Percentiles rank a stretch among this genome's conserved stretches.
These are phyloP conservation scores for Sporothrix phasma DNA, from an alignment of 2,329 filamentous ascomycete species.

Conservation along the genomic window DNA sequence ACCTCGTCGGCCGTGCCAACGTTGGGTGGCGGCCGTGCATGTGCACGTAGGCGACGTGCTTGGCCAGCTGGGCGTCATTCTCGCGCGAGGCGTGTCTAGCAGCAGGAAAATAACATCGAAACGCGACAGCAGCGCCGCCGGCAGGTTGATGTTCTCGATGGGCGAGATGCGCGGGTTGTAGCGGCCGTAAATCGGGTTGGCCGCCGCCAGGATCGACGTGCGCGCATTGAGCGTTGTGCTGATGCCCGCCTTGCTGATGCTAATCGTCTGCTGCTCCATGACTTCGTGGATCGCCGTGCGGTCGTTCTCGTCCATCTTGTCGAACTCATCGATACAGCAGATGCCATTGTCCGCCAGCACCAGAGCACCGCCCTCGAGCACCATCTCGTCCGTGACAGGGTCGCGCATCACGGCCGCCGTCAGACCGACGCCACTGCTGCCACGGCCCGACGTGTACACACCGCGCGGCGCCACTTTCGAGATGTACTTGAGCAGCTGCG, in stretches of 20 bases:
- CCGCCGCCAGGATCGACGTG: conserved; percentile 89
- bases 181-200: conserved; percentile 92
- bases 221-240: conserved; percentile 81
- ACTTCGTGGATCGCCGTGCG: conserved; percentile 78
- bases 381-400: conserved; percentile 75
- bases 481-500: conserved; percentile 95
- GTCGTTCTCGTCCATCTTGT: conserved; percentile 83
- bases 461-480: conserved; percentile 93
- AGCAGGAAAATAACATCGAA: conserved; percentile 97
- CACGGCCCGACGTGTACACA: conserved; percentile 72
- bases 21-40: conserved; percentile 90
- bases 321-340: conserved; percentile 80
- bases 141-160: conserved; percentile 97
- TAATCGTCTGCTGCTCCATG: conserved; percentile 82
- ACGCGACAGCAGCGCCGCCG: conserved; percentile 90
- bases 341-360: conserved; percentile 75
- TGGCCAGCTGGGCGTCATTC: conserved; percentile 82
- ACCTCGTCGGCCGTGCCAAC: conserved; percentile 41
- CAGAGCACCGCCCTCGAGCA: conserved; percentile 69
- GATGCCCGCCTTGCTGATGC: conserved; percentile 66
- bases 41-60: conserved; percentile 92
- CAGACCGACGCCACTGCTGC: conserved; percentile 72
- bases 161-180: conserved; percentile 97
- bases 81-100: conserved; percentile 90
- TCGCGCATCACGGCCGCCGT: conserved; percentile 78